phyloP scores from a whole-genome alignment of 2,329 filamentous ascomycete genomes.

The Knufia petricola region DNA sequence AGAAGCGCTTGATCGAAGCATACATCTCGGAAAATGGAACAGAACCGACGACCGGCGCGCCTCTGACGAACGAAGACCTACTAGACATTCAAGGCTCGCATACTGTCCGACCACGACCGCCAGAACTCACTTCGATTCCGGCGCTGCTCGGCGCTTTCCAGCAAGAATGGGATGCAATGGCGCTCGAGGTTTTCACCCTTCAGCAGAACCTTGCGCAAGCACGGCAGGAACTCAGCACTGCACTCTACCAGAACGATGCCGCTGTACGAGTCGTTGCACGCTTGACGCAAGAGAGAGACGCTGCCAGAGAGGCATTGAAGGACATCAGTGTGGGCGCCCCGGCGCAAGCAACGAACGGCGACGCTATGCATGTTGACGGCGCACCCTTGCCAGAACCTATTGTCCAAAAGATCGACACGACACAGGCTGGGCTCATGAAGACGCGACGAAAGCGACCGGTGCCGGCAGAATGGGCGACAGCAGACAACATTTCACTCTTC shows the following conservation, averaged over 20 bases:
- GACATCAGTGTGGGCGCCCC: constrained; percentile 62
- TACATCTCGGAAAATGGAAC: constrained; percentile 90
- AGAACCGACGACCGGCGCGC: constrained; percentile 81
- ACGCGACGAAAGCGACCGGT: constrained; percentile 81
- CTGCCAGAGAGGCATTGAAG: constrained; percentile 79
- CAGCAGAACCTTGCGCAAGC: constrained; percentile 84
- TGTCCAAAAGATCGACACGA: constrained; percentile 63
- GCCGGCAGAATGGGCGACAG: constrained; percentile 73
- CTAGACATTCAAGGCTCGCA: constrained; percentile 75
- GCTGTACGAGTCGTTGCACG: constrained; percentile 91
- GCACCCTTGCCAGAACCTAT: constrained; percentile 65
- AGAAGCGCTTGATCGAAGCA: constrained; percentile 88
- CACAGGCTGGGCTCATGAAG: constrained; percentile 66
- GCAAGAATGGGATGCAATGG: constrained; percentile 94
- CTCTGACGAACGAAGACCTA: constrained; percentile 73
- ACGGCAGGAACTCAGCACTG: constrained; percentile 83
- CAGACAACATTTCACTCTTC: constrained; percentile 58
- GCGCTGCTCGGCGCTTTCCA: constrained; percentile 90
- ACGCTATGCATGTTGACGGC: constrained; percentile 87
- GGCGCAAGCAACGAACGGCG: constrained; percentile 48
- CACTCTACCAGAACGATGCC: constrained; percentile 93
- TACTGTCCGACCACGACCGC: constrained; percentile 78
- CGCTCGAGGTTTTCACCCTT: constrained; percentile 82
- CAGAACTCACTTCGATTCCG: constrained; percentile 90
- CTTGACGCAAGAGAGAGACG: constrained; percentile 81